phyloP scores from a whole-genome alignment of 352 stramenopile species.

The Phytophthora crassamura region DNA sequence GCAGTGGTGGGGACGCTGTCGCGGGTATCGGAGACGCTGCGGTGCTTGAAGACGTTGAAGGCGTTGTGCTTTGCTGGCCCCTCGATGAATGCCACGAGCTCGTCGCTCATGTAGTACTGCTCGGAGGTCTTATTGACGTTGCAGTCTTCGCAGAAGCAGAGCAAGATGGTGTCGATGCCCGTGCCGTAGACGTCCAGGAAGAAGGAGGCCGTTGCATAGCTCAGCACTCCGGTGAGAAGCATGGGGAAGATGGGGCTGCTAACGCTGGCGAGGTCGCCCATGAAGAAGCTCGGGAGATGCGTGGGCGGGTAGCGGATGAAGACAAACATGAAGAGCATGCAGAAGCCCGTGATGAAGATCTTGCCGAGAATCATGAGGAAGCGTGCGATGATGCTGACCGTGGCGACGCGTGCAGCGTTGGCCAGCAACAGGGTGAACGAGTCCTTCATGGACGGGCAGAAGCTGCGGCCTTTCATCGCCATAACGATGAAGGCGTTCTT shows the following conservation, averaged over 20 bases:
- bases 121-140: constrained; percentile 79
- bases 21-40: constrained; percentile 22
- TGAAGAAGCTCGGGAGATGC: constrained; percentile 72
- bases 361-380: constrained; percentile 92
- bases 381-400: constrained; percentile 80
- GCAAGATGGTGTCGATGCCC: constrained; percentile 86
- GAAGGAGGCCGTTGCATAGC: constrained; percentile 75
- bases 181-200: constrained; percentile 87
- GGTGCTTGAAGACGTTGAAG: constrained; percentile 63
- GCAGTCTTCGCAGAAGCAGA: constrained; percentile 90
- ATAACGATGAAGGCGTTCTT: constrained; percentile 92
- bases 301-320: constrained; percentile 71
- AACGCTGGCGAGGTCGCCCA: constrained; percentile 70
- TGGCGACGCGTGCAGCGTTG: constrained; percentile 93
- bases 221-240: constrained; percentile 73
- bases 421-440: constrained; percentile 96
- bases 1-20: constrained; percentile 32
- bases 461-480: constrained; percentile 87
- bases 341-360: constrained; percentile 82
- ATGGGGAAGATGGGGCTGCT: constrained; percentile 84
- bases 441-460: constrained; percentile 91
- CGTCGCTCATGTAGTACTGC: constrained; percentile 87
- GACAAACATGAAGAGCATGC: constrained; percentile 86
- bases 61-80: constrained; percentile 80
- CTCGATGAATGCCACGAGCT: constrained; percentile 83